Evolutionary conservation across 225 moss, liverwort and hornwort genomes (phyloP).

Genomic region (Ulota crispa): DNA sequence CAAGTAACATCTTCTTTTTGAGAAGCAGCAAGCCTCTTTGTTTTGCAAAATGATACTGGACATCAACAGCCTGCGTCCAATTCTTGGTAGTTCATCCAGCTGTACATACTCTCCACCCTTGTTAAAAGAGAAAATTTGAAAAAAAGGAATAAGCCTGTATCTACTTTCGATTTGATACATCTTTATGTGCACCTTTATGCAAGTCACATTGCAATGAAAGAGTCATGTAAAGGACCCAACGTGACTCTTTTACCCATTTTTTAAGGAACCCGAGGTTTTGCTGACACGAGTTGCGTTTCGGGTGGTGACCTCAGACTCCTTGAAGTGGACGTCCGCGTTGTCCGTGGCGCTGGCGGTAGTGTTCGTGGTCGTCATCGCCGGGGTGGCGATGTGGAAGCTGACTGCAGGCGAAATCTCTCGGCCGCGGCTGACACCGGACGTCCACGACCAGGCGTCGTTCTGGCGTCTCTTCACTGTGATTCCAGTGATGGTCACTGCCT

Average conservation of each 20-base stretch:
- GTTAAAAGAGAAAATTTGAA: not conserved
- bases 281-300: not conserved
- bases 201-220: not conserved
- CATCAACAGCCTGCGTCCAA: not conserved
- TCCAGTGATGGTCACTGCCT: conserved; percentile 90
- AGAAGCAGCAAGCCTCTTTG: not conserved
- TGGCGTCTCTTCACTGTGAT: conserved; percentile 86
- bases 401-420: conserved; percentile 58
- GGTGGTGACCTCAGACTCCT: conserved; percentile 27
- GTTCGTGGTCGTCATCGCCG: conserved; percentile 71
- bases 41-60: not conserved
- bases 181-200: not conserved
- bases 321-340: conserved; percentile 78
- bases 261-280: not conserved
- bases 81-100: not conserved
- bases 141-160: not conserved
- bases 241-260: not conserved
- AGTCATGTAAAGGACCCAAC: not conserved
- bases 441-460: conserved; percentile 67
- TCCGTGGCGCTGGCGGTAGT: conserved; percentile 86
- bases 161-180: conserved; percentile 20
- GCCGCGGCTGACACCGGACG: conserved; percentile 68
- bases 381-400: conserved; percentile 65
- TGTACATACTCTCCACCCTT: not conserved
- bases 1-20: not conserved